Base-by-base conservation (phyloP, 768 basidiomycete genomes). In the Suillus decipiens region DNA sequence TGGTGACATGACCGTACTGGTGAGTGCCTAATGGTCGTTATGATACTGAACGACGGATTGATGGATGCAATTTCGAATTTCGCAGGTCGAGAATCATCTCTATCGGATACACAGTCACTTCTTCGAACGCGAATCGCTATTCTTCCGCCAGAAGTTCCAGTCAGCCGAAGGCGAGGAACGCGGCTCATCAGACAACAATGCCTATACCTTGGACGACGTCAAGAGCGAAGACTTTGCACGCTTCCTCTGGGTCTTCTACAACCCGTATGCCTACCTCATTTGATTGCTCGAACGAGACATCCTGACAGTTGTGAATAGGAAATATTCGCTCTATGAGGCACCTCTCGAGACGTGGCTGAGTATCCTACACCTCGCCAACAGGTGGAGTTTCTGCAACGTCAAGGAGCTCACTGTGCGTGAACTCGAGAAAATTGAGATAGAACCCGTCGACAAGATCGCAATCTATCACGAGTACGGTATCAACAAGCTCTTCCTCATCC, bases 211-310 rank as follows among this genome's bases (percentile, higher is more conserved):
- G 2, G 75, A 80, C 5, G 77, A 80, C 19, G 76, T 79, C 11
- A 79, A 77, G 31, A 75, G 78, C 0, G 73, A 76, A 5, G 85
- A 87, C 24, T 86, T 88, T 60, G 77, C 80, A 17, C 80, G 81
- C 0, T 83, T 89, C 53, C 71, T 87, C 0, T 88, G 83, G 84
- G 80, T 88, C 0, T 86, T 89, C 56, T 89, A 89, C 59, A 86
- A 87, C 59, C 77, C 80, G 88, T 88, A 64, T 61, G 84, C 77
- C 41, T 8, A 36, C 22, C 37, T 19, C 0, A 57, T 56, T 2
- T 19, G 1, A n/a, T 7, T 58, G 12, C 11, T 60, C 2, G 11
- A 28, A 7, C 37, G 42, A 34, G 45, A 19, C 31, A 19, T 17
- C 39, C 58, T 45, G 22, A 63, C 61, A 4, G 64, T 61, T 41